phyloP scores from a whole-genome alignment of 371 early-diverging fungal genomes.

The Mucor irregularis region DNA sequence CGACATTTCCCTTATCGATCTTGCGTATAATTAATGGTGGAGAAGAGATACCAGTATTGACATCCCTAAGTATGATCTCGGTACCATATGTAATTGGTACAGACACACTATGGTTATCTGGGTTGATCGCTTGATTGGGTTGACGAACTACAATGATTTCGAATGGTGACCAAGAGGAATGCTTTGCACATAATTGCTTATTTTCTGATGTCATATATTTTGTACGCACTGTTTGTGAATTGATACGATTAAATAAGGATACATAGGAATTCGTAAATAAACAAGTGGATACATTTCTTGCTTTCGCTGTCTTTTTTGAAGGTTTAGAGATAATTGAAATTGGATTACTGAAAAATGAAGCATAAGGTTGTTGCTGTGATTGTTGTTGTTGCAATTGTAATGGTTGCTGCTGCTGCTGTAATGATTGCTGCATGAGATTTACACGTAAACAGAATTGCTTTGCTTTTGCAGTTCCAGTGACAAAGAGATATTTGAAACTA shows the following conservation, averaged over 20 bases:
- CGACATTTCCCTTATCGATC: constrained; percentile 75
- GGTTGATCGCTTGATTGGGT: constrained; percentile 40
- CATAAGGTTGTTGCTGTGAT: constrained; percentile 27
- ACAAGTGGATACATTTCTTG: constrained; percentile 75
- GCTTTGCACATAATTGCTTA: constrained; percentile 69
- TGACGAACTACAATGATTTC: constrained; percentile 63
- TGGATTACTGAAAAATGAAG: constrained; percentile 68
- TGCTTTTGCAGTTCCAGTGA: constrained; percentile 77
- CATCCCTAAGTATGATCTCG: constrained; percentile 71
- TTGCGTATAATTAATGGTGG: constrained; percentile 78
- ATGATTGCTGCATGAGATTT: no score
- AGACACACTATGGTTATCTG: constrained; percentile 25
- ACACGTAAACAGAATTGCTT: constrained; percentile 74
- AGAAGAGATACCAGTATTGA: constrained; percentile 63
- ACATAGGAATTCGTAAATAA: constrained; percentile 70
- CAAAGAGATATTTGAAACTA: constrained; percentile 72
- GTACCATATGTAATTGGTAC: constrained; percentile 75
- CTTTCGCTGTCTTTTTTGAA: constrained; percentile 82
- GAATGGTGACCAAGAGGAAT: constrained; percentile 79
- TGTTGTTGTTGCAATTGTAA: constrained; percentile 3
- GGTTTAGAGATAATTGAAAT: constrained; percentile 87
- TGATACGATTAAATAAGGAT: constrained; percentile 81
- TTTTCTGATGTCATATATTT: constrained; percentile 68
- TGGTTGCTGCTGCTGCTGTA: constrained; percentile 15
- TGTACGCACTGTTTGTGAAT: constrained; percentile 87